These are phyloP conservation scores for Pseudonectria foliicola DNA, from an alignment of 2,329 filamentous ascomycete species.

Conservation along the genomic window DNA sequence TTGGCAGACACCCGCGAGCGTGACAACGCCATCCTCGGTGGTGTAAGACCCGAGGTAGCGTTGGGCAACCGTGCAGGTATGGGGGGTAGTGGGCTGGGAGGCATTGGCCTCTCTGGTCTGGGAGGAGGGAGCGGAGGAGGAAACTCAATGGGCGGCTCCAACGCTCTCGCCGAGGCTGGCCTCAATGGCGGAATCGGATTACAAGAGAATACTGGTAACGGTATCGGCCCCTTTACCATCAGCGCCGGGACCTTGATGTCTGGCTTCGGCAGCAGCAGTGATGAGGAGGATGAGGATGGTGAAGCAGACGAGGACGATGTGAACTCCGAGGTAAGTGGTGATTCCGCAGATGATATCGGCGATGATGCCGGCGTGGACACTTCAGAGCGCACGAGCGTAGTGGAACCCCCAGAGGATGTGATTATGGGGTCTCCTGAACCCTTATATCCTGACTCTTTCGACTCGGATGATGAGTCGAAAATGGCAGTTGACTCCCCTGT, in stretches of 20 bases:
- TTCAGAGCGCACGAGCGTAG: conserved; percentile 21
- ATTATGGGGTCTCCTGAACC: conserved; percentile 27
- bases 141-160: conserved; percentile 43
- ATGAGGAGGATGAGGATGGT: conserved; percentile 93
- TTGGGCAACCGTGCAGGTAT: conserved; percentile 68
- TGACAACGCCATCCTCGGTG: conserved; percentile 96
- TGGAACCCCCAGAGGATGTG: conserved; percentile 23
- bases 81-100: conserved; percentile 39
- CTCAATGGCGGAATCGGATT: conserved; percentile 70
- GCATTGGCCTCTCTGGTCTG: conserved; percentile 42
- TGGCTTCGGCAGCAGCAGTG: conserved; percentile 89
- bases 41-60: conserved; percentile 84
- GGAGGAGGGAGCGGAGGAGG: conserved; percentile 26
- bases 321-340: conserved; percentile 55
- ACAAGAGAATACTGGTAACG: conserved; percentile 55
- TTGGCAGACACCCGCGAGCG: conserved; percentile 89
- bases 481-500: conserved; percentile 17
- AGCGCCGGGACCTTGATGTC: conserved; percentile 71
- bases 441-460: conserved; percentile 16
- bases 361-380: conserved; percentile 15
- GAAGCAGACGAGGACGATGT: conserved; percentile 76
- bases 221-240: conserved; percentile 65
- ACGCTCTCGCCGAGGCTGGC: conserved; percentile 71
- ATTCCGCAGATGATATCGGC: conserved; percentile 27
- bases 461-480: conserved; percentile 11